phyloP scores from a whole-genome alignment of 345 rosid species.

The Ceriops decandra region DNA sequence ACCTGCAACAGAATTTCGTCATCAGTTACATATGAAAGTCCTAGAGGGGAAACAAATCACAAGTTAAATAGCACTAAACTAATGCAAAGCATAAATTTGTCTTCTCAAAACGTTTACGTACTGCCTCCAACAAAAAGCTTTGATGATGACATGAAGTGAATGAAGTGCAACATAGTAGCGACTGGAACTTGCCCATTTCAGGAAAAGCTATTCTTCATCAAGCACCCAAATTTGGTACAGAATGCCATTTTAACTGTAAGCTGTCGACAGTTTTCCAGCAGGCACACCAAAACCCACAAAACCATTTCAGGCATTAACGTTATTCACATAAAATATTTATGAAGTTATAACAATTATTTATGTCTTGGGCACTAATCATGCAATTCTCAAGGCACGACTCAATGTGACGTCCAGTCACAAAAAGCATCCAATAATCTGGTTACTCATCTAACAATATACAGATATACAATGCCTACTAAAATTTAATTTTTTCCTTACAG shows the following conservation, averaged over 20 bases:
- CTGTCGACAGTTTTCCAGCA: background rate
- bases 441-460: too few relatives aligned
- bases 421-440: too few relatives aligned
- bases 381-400: too few relatives aligned
- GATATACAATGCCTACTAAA: too few relatives aligned
- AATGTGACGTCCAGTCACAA: too few relatives aligned
- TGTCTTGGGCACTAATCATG: too few relatives aligned
- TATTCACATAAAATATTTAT: too few relatives aligned
- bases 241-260: constrained; percentile 51
- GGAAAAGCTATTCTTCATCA: constrained; percentile 41
- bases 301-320: too few relatives aligned
- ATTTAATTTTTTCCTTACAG: too few relatives aligned
- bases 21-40: constrained; percentile 36
- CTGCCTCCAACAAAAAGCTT: constrained; percentile 88
- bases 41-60: constrained; percentile 5
- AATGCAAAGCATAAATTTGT: background rate
- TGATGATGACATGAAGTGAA: constrained; percentile 46
- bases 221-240: constrained; percentile 49
- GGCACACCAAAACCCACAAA: background rate
- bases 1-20: constrained; percentile 39
- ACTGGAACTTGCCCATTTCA: constrained; percentile 40
- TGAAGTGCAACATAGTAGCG: constrained; percentile 51
- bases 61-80: background rate
- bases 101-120: background rate
- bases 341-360: too few relatives aligned